These are phyloP conservation scores for Zasmidium angulare DNA, from an alignment of 2,329 filamentous ascomycete genomes.

Conservation along the genomic window DNA sequence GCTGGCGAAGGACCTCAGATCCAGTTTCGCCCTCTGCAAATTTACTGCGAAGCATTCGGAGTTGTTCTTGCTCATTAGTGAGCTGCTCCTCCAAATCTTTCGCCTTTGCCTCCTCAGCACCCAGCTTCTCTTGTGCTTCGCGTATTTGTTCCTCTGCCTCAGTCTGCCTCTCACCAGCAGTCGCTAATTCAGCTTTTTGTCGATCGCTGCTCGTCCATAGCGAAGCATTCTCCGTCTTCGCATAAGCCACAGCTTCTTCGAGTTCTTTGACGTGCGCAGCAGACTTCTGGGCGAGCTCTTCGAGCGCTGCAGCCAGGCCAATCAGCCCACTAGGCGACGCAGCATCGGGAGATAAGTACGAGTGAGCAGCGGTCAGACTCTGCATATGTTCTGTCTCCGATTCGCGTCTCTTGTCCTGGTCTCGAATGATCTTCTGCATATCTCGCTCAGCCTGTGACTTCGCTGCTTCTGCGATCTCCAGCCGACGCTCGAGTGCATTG, in stretches of 20 bases:
- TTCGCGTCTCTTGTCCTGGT: constrained; percentile 57
- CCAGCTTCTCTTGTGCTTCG: constrained; percentile 44
- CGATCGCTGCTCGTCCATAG: constrained; percentile 41
- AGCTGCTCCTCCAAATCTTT: constrained; percentile 52
- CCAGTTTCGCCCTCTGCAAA: constrained; percentile 82
- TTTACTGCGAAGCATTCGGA: constrained; percentile 66
- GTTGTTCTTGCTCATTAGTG: constrained; percentile 67
- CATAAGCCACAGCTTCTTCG: constrained; percentile 47
- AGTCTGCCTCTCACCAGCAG: constrained; percentile 31
- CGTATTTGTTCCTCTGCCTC: constrained; percentile 40
- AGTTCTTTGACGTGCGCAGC: constrained; percentile 47
- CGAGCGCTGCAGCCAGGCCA: constrained; percentile 43
- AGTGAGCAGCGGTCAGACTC: constrained; percentile 37
- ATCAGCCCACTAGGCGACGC: constrained; percentile 39
- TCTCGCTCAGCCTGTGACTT: constrained; percentile 34
- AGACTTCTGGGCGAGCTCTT: constrained; percentile 45
- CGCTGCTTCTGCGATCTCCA: constrained; percentile 34
- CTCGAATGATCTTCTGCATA: constrained; percentile 55
- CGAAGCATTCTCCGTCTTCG: constrained; percentile 47
- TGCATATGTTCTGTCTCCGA: constrained; percentile 34
- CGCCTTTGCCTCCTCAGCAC: constrained; percentile 49
- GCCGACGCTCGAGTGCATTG: constrained; percentile 56
- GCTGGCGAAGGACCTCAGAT: constrained; percentile 73
- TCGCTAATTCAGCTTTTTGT: constrained; percentile 36
- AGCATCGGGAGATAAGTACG: constrained; percentile 38